Evolutionary conservation across 441 rosid species (phyloP), one percentile per base, ranked within the genome.

Genomic region (Euphorbia corollata): DNA sequence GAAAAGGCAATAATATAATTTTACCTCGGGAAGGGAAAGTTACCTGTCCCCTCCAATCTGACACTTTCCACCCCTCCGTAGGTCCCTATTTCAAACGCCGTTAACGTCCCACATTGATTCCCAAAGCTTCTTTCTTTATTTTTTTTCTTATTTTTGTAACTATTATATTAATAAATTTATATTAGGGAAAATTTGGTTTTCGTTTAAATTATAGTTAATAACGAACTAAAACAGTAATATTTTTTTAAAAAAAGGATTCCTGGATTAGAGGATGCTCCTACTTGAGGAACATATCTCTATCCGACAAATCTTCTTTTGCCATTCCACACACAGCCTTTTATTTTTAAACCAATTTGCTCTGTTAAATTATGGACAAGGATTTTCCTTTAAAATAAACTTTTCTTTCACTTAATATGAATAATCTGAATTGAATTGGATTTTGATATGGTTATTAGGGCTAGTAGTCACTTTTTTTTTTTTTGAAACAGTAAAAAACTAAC

Each of bases 71-170:
- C 6, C 12, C 12, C 9, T 39, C 15, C 22, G 27, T 64, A 48
- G 66, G 61, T 36, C 68, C 68, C 63, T 47, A 12, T 7, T 6
- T n/a, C n/a, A 20, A 30, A 74, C 77, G 71, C 68, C 83, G 82
- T 79, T 74, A 70, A 58, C 58, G 70, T 32, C 68, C 19, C 78
- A 45, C 57, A 68, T 66, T 6, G 9, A 41, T 11, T 12, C 6
- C 18, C 15, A 56, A 8, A 15, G 19, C 18, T 3, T 48, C 19
- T 45, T 3, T 4, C 54, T 11, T 48, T 16, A 15, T 13, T 48
- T 15, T 4, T 48, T 48, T 48, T 15, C 6, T 48, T 11, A 15
- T 48, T 13, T 2, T 48, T 45, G 11, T 2, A 45, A 45, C 9
- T 45, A 45, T 38, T 38, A 5, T 5, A 38, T 8, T 38, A 38